These are phyloP conservation scores for Amyloporia xantha DNA, from an alignment of 768 basidiomycete genomes.

Conservation along the genomic window DNA sequence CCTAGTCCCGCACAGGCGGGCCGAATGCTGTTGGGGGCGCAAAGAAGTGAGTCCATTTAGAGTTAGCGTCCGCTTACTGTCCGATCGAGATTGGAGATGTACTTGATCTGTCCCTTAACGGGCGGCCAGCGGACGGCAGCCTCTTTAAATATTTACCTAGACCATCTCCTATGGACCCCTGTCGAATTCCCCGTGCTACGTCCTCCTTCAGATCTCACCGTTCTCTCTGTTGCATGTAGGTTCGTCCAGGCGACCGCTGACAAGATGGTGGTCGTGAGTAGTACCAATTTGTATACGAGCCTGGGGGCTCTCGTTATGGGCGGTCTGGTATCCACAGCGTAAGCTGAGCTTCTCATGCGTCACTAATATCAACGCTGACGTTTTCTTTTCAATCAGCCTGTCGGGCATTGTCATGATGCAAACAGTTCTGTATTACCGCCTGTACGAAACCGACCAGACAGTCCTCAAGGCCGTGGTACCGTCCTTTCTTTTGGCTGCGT, in stretches of 20 bases:
- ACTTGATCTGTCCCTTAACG: background rate
- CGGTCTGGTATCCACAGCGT: constrained; percentile 22
- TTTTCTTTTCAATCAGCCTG: constrained; percentile 12
- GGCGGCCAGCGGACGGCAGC: background rate
- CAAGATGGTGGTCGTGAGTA: constrained; percentile 5
- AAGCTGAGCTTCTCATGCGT: background rate
- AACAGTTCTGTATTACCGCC: constrained; percentile 17
- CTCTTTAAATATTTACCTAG: background rate
- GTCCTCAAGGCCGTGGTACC: constrained; percentile 17
- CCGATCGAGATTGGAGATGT: background rate
- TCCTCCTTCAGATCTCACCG: background rate
- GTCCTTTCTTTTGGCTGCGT: background rate
- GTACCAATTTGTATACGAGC: constrained; percentile 10
- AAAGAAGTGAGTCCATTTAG: background rate
- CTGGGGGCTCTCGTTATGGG: constrained; percentile 13
- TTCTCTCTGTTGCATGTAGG: background rate
- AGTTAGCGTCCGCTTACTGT: background rate
- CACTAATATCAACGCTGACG: background rate
- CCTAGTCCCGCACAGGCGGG: no score
- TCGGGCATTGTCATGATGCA: constrained; percentile 23
- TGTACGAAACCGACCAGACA: constrained; percentile 13
- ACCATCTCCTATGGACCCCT: no score
- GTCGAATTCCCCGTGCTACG: background rate
- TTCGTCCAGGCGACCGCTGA: background rate
- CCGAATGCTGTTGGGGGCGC: no score